A percentile compares a stretch with the other conserved stretches of the same genome.
Evolutionary conservation across 2,329 filamentous ascomycete genomes (phyloP).

Genomic region (Cladosporium sp.): DNA sequence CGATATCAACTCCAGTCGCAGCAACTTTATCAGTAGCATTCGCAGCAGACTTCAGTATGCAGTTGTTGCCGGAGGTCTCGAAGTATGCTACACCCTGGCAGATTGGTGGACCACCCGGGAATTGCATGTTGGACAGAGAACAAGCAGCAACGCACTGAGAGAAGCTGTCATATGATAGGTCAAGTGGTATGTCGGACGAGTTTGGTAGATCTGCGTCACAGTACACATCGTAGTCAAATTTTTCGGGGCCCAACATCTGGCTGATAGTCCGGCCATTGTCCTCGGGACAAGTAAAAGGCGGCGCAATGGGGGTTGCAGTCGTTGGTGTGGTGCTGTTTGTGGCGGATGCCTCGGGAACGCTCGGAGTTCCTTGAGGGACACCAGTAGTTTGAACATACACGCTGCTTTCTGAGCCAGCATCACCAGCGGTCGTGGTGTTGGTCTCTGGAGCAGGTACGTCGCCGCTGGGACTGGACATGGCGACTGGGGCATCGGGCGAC

Average conservation of each 20-base stretch:
- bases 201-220: slow-evolving; percentile 29
- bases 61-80: slow-evolving; percentile 26
- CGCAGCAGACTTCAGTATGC: slow-evolving; percentile 29
- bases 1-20: slow-evolving; percentile 26
- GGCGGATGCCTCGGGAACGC: slow-evolving; percentile 11
- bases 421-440: not conserved
- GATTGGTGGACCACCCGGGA: slow-evolving; percentile 22
- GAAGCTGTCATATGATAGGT: slow-evolving; percentile 26
- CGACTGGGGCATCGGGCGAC: not conserved
- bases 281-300: slow-evolving; percentile 29
- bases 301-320: slow-evolving; percentile 20
- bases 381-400: slow-evolving; percentile 6
- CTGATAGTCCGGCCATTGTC: slow-evolving; percentile 29
- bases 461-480: not conserved
- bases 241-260: slow-evolving; percentile 28
- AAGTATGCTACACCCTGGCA: slow-evolving; percentile 31
- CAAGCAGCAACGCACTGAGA: slow-evolving; percentile 32
- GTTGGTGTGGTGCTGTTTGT: not conserved
- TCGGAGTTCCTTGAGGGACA: slow-evolving; percentile 5
- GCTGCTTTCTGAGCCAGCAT: slow-evolving; percentile 6
- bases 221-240: slow-evolving; percentile 31
- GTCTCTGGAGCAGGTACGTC: not conserved
- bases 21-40: slow-evolving; percentile 20
- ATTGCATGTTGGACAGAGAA: slow-evolving; percentile 26
- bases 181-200: slow-evolving; percentile 23